Percentiles rank a stretch among this genome's conserved stretches.
These are phyloP conservation scores for Podila epigama DNA, from an alignment of 192 early-diverging fungal species.

Conservation along the genomic window DNA sequence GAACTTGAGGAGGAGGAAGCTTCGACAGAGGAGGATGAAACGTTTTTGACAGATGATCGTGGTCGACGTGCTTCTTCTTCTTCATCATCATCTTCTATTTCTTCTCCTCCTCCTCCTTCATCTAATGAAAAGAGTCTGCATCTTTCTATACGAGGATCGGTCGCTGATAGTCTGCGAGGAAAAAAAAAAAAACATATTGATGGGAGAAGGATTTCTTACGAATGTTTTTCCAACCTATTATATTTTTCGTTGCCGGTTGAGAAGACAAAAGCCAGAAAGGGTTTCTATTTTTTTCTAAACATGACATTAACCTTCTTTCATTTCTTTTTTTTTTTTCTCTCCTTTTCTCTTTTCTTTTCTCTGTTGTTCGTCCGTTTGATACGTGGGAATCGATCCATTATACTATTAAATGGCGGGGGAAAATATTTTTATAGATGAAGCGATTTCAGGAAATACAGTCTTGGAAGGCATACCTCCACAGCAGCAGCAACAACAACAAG, in stretches of 20 bases:
- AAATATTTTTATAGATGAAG: neutral
- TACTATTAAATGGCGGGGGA: neutral
- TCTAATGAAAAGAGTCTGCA: no score
- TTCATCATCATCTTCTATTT: neutral
- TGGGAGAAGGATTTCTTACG: no score
- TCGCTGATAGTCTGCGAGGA: no score
- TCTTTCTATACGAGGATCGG: no score
- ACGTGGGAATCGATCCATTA: neutral
- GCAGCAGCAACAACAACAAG: neutral
- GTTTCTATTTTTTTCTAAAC: conserved; percentile 1
- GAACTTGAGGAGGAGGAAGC: conserved; percentile 43
- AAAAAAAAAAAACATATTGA: no score
- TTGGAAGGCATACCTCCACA: neutral
- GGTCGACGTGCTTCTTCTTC: neutral
- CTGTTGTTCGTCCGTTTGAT: neutral
- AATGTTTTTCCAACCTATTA: no score
- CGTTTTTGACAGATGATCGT: conserved; percentile 21
- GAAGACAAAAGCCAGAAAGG: no score
- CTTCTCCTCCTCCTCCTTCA: no score
- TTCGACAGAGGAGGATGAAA: conserved; percentile 45
- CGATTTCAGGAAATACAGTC: no score
- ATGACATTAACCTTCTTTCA: conserved; percentile 5
- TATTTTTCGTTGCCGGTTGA: no score
- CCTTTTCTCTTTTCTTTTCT: neutral
- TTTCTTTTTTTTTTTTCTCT: conserved; percentile 2